phyloP scores from a whole-genome alignment of 2,329 filamentous ascomycete genomes.

The Scorias spongiosa region DNA sequence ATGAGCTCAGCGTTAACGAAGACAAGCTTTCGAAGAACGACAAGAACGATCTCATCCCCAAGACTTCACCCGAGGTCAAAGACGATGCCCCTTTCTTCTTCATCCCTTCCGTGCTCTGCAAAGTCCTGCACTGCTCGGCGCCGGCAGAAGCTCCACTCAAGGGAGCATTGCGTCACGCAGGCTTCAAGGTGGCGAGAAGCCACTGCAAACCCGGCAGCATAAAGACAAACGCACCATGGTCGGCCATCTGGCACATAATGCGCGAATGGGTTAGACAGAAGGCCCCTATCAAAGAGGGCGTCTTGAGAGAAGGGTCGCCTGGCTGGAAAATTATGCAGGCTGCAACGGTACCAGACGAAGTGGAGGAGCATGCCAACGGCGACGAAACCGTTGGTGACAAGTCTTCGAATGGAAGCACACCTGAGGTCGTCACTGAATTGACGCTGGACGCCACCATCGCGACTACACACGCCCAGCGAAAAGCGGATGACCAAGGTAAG shows the following conservation, averaged over 20 bases:
- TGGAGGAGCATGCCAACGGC: slow-evolving; percentile 13
- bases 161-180: slow-evolving; percentile 65
- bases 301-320: slow-evolving; percentile 53
- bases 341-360: slow-evolving; percentile 5
- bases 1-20: slow-evolving; percentile 41
- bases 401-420: slow-evolving; percentile 5
- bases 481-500: slow-evolving; percentile 21
- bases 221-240: slow-evolving; percentile 88
- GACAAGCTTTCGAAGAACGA: slow-evolving; percentile 1
- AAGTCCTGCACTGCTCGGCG: slow-evolving; percentile 62
- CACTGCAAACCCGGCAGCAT: slow-evolving; percentile 82
- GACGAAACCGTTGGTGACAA: slow-evolving; percentile 13
- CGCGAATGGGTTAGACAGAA: slow-evolving; percentile 78
- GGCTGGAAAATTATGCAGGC: slow-evolving; percentile 48
- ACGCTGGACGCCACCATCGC: too few species aligned
- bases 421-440: slow-evolving; percentile 9
- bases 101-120: slow-evolving; percentile 57
- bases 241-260: slow-evolving; percentile 82
- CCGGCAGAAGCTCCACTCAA: slow-evolving; percentile 66
- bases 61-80: slow-evolving; percentile 43
- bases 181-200: slow-evolving; percentile 70
- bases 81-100: slow-evolving; percentile 81
- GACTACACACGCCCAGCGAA: slow-evolving; percentile 1
- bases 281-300: slow-evolving; percentile 57
- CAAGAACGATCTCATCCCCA: slow-evolving; percentile 21